phyloP scores from a whole-genome alignment of 176 grass and related monocot species.

The Aegilops sharonensis region DNA sequence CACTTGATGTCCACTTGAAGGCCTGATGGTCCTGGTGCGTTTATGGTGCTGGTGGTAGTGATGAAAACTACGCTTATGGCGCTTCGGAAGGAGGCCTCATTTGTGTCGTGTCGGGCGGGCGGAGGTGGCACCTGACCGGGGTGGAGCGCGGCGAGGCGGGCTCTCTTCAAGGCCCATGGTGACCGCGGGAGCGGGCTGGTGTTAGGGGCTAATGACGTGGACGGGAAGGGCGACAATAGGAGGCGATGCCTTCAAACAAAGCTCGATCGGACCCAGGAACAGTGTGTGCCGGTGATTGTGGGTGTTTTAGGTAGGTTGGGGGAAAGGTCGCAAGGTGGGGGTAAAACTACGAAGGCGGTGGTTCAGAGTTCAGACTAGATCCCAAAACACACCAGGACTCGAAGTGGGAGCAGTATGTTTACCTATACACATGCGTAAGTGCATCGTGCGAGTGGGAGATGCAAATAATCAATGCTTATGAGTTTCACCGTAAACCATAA shows the following conservation, averaged over 20 bases:
- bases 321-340: too few relatives aligned
- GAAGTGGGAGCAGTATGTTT: too few relatives aligned
- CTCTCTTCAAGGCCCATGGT: not conserved
- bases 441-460: too few relatives aligned
- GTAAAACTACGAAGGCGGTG: too few relatives aligned
- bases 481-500: too few relatives aligned
- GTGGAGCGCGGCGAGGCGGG: not conserved
- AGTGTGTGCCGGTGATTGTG: not conserved
- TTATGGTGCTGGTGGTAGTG: too few relatives aligned
- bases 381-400: not conserved
- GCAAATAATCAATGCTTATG: too few relatives aligned
- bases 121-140: not conserved
- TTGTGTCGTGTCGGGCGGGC: not conserved
- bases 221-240: not conserved
- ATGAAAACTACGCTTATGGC: not conserved
- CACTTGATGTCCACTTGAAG: not conserved
- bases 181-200: not conserved
- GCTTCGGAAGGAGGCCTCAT: conserved; percentile 29
- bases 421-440: too few relatives aligned
- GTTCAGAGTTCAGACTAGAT: too few relatives aligned
- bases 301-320: not conserved
- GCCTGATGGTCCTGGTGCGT: too few relatives aligned
- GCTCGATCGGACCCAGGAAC: not conserved
- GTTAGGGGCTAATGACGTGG: not conserved
- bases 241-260: not conserved